These are phyloP conservation scores for Blastobotrys elegans DNA, from an alignment of 1,139 yeast species.

Conservation along the genomic window DNA sequence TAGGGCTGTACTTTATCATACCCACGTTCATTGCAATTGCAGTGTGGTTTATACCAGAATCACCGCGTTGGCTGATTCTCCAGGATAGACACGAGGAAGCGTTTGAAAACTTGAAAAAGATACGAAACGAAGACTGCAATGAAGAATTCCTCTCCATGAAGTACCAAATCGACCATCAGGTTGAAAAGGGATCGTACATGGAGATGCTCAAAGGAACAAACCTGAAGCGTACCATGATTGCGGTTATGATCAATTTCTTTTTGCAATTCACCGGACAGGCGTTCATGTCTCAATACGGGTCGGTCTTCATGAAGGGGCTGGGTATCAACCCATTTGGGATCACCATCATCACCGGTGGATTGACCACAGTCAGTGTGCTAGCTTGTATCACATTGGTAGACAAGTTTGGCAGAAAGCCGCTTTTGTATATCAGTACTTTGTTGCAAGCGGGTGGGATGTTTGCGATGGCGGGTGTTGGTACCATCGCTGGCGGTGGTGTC, in stretches of 20 bases:
- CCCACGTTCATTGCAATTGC: not conserved
- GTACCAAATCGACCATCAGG: constrained; percentile 24
- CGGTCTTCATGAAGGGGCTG: not conserved
- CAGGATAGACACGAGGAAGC: constrained; percentile 44
- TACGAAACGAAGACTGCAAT: constrained; percentile 28
- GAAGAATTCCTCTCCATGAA: constrained; percentile 29
- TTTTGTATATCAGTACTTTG: not conserved
- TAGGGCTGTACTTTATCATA: not conserved
- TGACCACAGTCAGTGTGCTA: not conserved
- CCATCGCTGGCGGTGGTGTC: not conserved
- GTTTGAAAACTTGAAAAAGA: constrained; percentile 38
- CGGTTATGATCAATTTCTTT: constrained; percentile 48
- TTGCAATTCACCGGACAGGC: constrained; percentile 61
- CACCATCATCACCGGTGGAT: not conserved
- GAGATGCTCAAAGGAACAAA: constrained; percentile 35
- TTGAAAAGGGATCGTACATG: constrained; percentile 16
- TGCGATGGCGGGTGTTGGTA: constrained; percentile 1
- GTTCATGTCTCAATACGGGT: constrained; percentile 18
- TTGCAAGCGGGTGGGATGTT: not conserved
- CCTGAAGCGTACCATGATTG: constrained; percentile 45
- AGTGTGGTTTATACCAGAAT: constrained; percentile 38
- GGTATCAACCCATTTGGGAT: constrained; percentile 2
- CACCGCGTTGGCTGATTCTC: constrained; percentile 47
- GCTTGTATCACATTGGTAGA: not conserved
- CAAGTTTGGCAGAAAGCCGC: not conserved